These are phyloP conservation scores for Rhizomucor pusillus DNA, from an alignment of 371 early-diverging fungal species.

Conservation along the genomic window DNA sequence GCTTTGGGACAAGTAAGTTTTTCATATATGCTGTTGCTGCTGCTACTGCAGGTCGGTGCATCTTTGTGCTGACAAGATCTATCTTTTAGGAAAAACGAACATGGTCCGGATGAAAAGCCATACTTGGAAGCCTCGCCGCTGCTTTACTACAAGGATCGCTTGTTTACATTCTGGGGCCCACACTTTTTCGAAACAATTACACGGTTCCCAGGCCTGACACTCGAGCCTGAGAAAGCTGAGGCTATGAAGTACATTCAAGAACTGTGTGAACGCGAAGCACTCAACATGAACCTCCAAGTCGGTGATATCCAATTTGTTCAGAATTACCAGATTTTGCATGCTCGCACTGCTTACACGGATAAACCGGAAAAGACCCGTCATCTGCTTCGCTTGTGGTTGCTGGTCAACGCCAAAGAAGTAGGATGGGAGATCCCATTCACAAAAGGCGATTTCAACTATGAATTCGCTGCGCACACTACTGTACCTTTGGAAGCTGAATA, in stretches of 20 bases:
- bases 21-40: background rate
- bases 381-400: conserved; percentile 39
- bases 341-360: conserved; percentile 38
- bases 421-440: conserved; percentile 38
- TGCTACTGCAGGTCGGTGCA: too few species aligned
- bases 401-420: conserved; percentile 28
- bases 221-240: conserved; percentile 30
- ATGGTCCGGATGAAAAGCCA: conserved; percentile 25
- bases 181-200: conserved; percentile 46
- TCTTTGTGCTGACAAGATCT: too few species aligned
- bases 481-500: conserved; percentile 45
- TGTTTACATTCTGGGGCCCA: conserved; percentile 47
- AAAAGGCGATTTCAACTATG: conserved; percentile 30
- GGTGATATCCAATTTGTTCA: conserved; percentile 47
- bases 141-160: conserved; percentile 22
- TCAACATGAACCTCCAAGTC: conserved; percentile 38
- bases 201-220: conserved; percentile 27
- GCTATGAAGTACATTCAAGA: conserved; percentile 42
- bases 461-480: conserved; percentile 16
- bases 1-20: conserved; percentile 33
- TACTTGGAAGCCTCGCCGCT: conserved; percentile 35
- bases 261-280: conserved; percentile 35
- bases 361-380: conserved; percentile 31
- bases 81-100: conserved; percentile 26
- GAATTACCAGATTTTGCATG: conserved; percentile 45